Conservation (phyloP, 176 grass and related monocot genomes). For the Ampelocalamus luodianensis region DNA sequence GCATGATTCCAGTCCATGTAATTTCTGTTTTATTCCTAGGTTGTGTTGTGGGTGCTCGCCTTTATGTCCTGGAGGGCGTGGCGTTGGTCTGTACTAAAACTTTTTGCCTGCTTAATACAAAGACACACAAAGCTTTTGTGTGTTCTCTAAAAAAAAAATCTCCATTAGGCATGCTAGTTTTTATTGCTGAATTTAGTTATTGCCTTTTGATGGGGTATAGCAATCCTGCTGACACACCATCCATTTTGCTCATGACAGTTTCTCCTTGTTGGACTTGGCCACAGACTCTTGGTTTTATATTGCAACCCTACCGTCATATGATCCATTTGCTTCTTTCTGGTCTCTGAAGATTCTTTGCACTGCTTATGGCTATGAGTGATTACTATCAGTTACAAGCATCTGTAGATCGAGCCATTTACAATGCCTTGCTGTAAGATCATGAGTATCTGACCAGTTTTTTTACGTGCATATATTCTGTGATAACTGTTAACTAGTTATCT, state of each 20-base stretch:
- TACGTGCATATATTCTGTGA: background rate
- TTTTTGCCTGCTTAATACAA: background rate
- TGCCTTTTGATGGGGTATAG: background rate
- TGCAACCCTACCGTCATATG: background rate
- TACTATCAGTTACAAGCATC: background rate
- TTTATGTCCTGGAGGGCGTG: background rate
- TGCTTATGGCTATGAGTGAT: background rate
- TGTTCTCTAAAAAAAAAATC: background rate
- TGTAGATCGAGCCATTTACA: background rate
- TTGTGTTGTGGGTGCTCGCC: background rate
- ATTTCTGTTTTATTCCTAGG: background rate
- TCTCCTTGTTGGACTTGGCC: background rate
- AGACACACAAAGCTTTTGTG: background rate
- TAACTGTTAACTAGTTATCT: background rate
- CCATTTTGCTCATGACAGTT: slow-evolving; percentile 25
- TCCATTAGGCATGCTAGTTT: slow-evolving; percentile 27
- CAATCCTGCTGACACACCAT: slow-evolving; percentile 23
- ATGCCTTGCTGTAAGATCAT: background rate
- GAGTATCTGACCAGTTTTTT: background rate
- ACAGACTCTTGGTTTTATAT: background rate
- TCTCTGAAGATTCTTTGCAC: background rate
- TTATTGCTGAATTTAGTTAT: slow-evolving; percentile 34
- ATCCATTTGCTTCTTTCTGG: background rate
- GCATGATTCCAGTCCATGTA: slow-evolving; percentile 10
- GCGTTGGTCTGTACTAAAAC: background rate